Percentiles rank a stretch among this genome's conserved stretches.
phyloP scores from a whole-genome alignment of 371 early-diverging fungal genomes.

The Haplosporangium sp. region DNA sequence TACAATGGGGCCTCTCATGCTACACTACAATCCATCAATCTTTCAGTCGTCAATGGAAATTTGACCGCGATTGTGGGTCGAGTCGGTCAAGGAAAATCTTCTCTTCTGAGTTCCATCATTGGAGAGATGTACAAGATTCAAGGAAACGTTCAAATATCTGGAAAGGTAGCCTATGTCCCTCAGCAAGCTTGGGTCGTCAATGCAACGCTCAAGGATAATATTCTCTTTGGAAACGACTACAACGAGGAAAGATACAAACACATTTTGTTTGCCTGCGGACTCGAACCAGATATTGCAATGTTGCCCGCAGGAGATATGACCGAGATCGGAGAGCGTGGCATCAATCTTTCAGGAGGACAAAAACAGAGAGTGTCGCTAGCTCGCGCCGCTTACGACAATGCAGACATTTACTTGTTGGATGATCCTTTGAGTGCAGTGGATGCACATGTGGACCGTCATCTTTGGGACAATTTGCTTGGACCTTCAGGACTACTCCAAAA shows the following conservation, averaged over 20 bases:
- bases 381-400: slow-evolving; percentile 53
- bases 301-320: slow-evolving; percentile 68
- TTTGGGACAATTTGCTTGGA: slow-evolving; percentile 86
- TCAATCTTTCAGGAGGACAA: too few species aligned
- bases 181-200: too few species aligned
- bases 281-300: slow-evolving; percentile 69
- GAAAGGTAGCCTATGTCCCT: slow-evolving; percentile 54
- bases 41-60: slow-evolving; percentile 31
- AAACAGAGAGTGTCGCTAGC: too few species aligned
- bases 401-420: slow-evolving; percentile 68
- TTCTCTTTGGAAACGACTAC: slow-evolving; percentile 63
- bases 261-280: slow-evolving; percentile 64
- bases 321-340: too few species aligned
- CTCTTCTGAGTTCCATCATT: slow-evolving; percentile 58
- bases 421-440: slow-evolving; percentile 75
- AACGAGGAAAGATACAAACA: slow-evolving; percentile 56
- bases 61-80: slow-evolving; percentile 60
- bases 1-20: neutral
- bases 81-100: slow-evolving; percentile 63
- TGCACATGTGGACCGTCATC: slow-evolving; percentile 66
- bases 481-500: slow-evolving; percentile 80
- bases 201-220: slow-evolving; percentile 60
- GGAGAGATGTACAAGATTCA: slow-evolving; percentile 60
- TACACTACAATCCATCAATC: slow-evolving; percentile 37
- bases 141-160: slow-evolving; percentile 54